Percentiles rank a stretch among this genome's conserved stretches.
Evolutionary conservation across 1,284 basidiomycete genomes (phyloP).

Genomic region (Sanghuangporus baumii): DNA sequence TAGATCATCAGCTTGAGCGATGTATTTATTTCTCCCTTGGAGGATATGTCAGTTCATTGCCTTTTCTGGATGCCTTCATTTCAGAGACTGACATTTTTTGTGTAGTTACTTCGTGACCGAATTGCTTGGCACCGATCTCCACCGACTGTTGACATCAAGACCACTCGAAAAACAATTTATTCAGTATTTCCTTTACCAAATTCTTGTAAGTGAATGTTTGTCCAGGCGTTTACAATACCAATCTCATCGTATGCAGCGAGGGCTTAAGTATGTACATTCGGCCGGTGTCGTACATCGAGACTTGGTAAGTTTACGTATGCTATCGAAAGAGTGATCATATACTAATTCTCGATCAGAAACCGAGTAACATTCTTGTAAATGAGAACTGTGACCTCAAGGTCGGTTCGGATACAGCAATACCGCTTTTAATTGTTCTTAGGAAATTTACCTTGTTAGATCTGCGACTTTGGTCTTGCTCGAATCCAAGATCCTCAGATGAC

Average conservation of each 20-base stretch:
- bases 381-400: slow-evolving; percentile 98
- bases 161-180: slow-evolving; percentile 99
- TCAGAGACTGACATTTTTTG: neutral
- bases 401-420: slow-evolving; percentile 17
- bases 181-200: slow-evolving; percentile 99
- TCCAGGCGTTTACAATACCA: neutral
- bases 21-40: slow-evolving; percentile 98
- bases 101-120: slow-evolving; percentile 98
- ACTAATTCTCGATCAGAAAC: slow-evolving; percentile 59
- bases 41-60: slow-evolving; percentile 73
- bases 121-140: slow-evolving; percentile 95
- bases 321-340: neutral
- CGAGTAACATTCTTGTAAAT: slow-evolving; percentile 99
- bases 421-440: slow-evolving; percentile 6
- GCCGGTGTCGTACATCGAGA: slow-evolving; percentile 99
- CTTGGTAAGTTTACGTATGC: slow-evolving; percentile 47
- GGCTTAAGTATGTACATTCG: slow-evolving; percentile 99
- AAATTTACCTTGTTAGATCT: slow-evolving; percentile 57
- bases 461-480: slow-evolving; percentile 96
- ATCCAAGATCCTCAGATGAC: slow-evolving; percentile 99
- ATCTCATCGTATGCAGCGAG: slow-evolving; percentile 52
- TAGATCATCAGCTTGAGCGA: slow-evolving; percentile 98
- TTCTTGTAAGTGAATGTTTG: slow-evolving; percentile 58
- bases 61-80: neutral
- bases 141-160: slow-evolving; percentile 92